Evolutionary conservation across 768 basidiomycete genomes (phyloP).

Genomic region (Jaapia argillacea): DNA sequence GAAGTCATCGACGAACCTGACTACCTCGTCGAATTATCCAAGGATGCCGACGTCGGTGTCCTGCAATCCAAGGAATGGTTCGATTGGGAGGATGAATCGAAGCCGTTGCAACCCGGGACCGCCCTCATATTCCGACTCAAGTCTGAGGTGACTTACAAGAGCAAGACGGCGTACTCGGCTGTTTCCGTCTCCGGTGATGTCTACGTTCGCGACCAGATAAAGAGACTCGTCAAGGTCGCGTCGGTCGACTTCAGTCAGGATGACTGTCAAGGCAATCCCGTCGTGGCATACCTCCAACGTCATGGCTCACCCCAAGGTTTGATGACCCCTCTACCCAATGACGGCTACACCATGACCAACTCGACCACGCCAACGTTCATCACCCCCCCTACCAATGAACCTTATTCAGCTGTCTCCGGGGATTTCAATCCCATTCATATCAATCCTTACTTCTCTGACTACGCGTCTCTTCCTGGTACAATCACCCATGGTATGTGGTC

Average conservation of each 20-base stretch:
- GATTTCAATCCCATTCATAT: slow-evolving; percentile 99
- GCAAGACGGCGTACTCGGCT: slow-evolving; percentile 74
- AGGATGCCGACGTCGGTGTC: slow-evolving; percentile 79
- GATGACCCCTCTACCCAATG: slow-evolving; percentile 67
- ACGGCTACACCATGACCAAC: slow-evolving; percentile 77
- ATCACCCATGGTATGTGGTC: slow-evolving; percentile 99
- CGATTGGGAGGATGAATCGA: slow-evolving; percentile 80
- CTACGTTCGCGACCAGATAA: slow-evolving; percentile 82
- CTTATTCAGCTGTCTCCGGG: slow-evolving; percentile 91
- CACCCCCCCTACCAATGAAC: slow-evolving; percentile 87
- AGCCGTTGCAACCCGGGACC: slow-evolving; percentile 70
- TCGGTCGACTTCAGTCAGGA: slow-evolving; percentile 81
- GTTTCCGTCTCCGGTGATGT: slow-evolving; percentile 79
- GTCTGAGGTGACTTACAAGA: slow-evolving; percentile 85
- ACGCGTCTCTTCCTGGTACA: slow-evolving; percentile 86
- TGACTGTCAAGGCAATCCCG: slow-evolving; percentile 87
- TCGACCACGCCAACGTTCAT: slow-evolving; percentile 53
- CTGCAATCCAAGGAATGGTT: slow-evolving; percentile 97
- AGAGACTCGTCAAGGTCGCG: slow-evolving; percentile 82
- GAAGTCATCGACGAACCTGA: slow-evolving; percentile 86
- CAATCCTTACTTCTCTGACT: slow-evolving; percentile 96
- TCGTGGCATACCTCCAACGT: slow-evolving; percentile 86
- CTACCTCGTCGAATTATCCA: slow-evolving; percentile 67
- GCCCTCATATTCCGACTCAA: slow-evolving; percentile 84
- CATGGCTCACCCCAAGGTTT: slow-evolving; percentile 77